phyloP scores from a whole-genome alignment of 2,329 filamentous ascomycete genomes.

The Hortaea werneckii region DNA sequence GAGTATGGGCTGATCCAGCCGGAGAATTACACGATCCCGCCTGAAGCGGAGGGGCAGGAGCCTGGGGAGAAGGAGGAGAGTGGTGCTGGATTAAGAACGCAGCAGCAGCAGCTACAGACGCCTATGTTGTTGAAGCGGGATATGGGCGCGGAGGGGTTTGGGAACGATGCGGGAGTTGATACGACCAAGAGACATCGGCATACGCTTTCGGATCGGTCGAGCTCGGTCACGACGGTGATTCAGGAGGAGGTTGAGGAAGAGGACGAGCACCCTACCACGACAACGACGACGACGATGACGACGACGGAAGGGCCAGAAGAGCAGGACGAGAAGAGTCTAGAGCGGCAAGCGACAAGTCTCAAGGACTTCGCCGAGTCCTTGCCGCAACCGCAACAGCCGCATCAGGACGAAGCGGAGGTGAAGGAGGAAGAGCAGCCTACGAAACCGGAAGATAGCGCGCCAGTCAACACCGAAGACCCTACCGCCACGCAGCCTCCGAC shows the following conservation, averaged over 20 bases:
- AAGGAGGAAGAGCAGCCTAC: background rate
- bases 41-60: constrained; percentile 81
- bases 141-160: constrained; percentile 17
- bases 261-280: constrained; percentile 8
- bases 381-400: constrained; percentile 6
- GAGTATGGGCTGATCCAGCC: constrained; percentile 78
- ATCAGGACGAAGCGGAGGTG: constrained; percentile 7
- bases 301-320: background rate
- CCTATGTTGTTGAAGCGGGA: constrained; percentile 29
- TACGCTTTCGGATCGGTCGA: constrained; percentile 66
- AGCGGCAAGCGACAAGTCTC: constrained; percentile 16
- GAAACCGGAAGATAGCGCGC: background rate
- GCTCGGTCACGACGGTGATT: constrained; percentile 65
- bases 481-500: background rate
- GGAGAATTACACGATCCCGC: constrained; percentile 91
- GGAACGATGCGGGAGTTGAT: constrained; percentile 45
- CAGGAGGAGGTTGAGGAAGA: constrained; percentile 66
- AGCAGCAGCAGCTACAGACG: constrained; percentile 5
- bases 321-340: constrained; percentile 9
- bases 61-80: constrained; percentile 11
- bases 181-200: constrained; percentile 78
- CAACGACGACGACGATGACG: too few species aligned
- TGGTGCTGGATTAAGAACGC: background rate
- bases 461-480: too few species aligned
- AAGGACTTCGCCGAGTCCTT: constrained; percentile 8